Evolutionary conservation across 352 stramenopile species (phyloP).

Genomic region (Halophytophthora polymorphica): DNA sequence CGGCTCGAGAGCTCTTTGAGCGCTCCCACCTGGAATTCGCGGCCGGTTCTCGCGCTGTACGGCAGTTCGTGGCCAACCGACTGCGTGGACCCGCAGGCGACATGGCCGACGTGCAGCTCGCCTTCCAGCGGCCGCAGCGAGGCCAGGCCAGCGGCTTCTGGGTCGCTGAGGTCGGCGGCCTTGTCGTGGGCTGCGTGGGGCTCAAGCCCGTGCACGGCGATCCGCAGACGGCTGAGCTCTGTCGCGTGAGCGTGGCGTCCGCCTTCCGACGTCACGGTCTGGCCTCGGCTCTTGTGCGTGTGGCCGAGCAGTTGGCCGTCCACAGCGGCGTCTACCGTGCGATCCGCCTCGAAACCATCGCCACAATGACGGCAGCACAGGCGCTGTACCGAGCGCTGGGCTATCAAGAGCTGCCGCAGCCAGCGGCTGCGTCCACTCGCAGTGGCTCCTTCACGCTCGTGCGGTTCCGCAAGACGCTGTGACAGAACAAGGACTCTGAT

Average conservation of each 20-base stretch:
- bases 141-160: constrained; percentile 44
- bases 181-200: constrained; percentile 58
- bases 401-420: constrained; percentile 33
- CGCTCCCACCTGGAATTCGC: constrained; percentile 55
- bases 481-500: too few relatives aligned
- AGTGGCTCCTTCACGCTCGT: constrained; percentile 52
- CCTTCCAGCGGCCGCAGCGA: constrained; percentile 29
- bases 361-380: constrained; percentile 50
- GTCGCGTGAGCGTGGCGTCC: constrained; percentile 50
- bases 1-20: constrained; percentile 59
- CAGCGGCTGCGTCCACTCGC: constrained; percentile 24
- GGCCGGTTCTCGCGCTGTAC: constrained; percentile 49
- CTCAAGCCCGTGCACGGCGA: constrained; percentile 33
- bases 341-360: constrained; percentile 64
- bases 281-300: constrained; percentile 40
- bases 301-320: constrained; percentile 37
- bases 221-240: constrained; percentile 39
- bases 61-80: constrained; percentile 64
- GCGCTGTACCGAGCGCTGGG: constrained; percentile 42
- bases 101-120: constrained; percentile 43
- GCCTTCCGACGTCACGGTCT: constrained; percentile 41
- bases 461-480: constrained; percentile 42
- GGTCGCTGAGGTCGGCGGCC: constrained; percentile 37
- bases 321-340: constrained; percentile 21
- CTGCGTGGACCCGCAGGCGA: constrained; percentile 41